Base-by-base conservation (phyloP, 768 basidiomycete species). In the Flagelloscypha sp. region DNA sequence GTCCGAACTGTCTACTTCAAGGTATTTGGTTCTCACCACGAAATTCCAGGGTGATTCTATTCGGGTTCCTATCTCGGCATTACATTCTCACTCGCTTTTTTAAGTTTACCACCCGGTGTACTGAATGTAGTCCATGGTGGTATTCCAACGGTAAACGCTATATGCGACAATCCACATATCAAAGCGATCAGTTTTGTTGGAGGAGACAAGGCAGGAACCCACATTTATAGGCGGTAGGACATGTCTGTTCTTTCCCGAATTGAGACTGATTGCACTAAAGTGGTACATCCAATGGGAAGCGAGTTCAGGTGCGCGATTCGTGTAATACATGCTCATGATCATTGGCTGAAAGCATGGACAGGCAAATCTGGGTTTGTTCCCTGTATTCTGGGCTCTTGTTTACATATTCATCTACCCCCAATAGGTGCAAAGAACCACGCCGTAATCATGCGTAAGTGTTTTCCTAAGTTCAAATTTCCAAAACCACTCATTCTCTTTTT, bases 351-450 rank as follows among this genome's bases (percentile, higher is more conserved):
- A n/a, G n/a, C n/a, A n/a, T n/a, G n/a, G n/a, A 3, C 42, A 81
- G 61, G 77, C 81, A 7, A 84, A 84, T 48, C n/a, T n/a, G n/a
- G n/a, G n/a, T n/a, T n/a, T n/a, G n/a, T n/a, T n/a, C n/a, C n/a
- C n/a, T n/a, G n/a, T n/a, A n/a, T n/a, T n/a, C n/a, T n/a, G n/a
- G n/a, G n/a, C n/a, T n/a, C n/a, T n/a, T n/a, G n/a, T n/a, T n/a
- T n/a, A n/a, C n/a, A n/a, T n/a, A n/a, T n/a, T n/a, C n/a, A n/a
- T n/a, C n/a, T n/a, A n/a, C n/a, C n/a, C n/a, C n/a, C n/a, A n/a
- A 60, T 98, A 58, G 94, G 94, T n/a, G 94, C 94, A 19, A 99
- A 99, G 66, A 98, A 94, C 48, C 92, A 94, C 57, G 88, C 80
- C 12, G 73, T 94, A 10, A 56, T 94, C 47, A 90, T 94, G 87